Evolutionary conservation across 1,284 basidiomycete species (phyloP).

Genomic region (Sanghuangporus baumii): DNA sequence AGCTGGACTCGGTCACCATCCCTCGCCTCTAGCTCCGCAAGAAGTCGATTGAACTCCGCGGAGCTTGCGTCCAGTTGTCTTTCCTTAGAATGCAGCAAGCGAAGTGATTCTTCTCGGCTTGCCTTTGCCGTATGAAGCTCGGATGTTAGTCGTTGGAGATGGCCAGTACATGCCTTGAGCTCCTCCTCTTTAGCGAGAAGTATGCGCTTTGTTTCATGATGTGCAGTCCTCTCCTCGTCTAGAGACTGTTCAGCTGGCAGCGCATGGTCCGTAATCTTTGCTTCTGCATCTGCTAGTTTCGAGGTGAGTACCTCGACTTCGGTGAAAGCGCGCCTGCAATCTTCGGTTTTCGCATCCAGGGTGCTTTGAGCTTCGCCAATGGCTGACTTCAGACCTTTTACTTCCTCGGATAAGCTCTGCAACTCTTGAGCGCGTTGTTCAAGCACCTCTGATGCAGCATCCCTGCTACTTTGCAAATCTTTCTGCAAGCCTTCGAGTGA

Average conservation of each 20-base stretch:
- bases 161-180: neutral
- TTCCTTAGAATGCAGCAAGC: neutral
- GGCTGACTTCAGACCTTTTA: neutral
- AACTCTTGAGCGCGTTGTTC: constrained; percentile 3
- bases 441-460: neutral
- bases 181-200: constrained; percentile 1
- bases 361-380: neutral
- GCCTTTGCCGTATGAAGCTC: constrained; percentile 4
- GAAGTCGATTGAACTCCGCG: neutral
- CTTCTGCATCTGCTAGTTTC: neutral
- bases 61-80: neutral
- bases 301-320: constrained; percentile 2
- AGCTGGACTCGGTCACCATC: neutral
- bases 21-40: constrained; percentile 2
- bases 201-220: neutral
- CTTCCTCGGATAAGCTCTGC: neutral
- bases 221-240: neutral
- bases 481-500: neutral
- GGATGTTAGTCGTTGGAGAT: neutral
- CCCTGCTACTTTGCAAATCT: neutral
- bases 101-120: neutral
- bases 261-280: neutral
- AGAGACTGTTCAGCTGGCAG: neutral
- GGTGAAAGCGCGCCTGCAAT: neutral
- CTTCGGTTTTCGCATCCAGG: neutral